phyloP scores from a whole-genome alignment of 768 basidiomycete species.

The Cystofilobasidium capitatum region DNA sequence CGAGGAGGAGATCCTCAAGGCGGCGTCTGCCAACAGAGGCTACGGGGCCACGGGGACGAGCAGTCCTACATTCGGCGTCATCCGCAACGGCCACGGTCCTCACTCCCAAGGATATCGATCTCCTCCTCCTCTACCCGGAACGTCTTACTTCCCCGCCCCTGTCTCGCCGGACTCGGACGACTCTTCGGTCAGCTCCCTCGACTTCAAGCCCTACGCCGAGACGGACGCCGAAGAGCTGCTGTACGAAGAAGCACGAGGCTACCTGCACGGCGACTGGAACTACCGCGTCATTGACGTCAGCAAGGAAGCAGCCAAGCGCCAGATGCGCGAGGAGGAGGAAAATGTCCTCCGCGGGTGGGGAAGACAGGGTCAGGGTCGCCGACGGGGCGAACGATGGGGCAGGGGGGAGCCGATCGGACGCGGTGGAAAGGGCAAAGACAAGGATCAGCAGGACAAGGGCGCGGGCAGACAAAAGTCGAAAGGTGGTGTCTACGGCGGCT shows the following conservation, averaged over 20 bases:
- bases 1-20: slow-evolving; percentile 3
- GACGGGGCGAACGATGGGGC: slow-evolving; percentile 28
- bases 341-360: slow-evolving; percentile 66
- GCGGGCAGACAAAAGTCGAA: slow-evolving; percentile 25
- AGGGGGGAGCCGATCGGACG: slow-evolving; percentile 21
- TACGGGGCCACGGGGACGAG: slow-evolving; percentile 11
- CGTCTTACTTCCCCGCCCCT: slow-evolving; percentile 39
- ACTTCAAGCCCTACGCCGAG: slow-evolving; percentile 2
- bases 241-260: slow-evolving; percentile 62
- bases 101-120: slow-evolving; percentile 14
- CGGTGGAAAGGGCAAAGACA: slow-evolving; percentile 52
- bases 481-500: slow-evolving; percentile 13
- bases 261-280: slow-evolving; percentile 71
- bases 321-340: slow-evolving; percentile 78
- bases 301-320: slow-evolving; percentile 44
- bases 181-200: slow-evolving; percentile 39
- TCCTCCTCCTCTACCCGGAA: background rate
- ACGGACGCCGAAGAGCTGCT: slow-evolving; percentile 49
- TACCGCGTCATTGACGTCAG: slow-evolving; percentile 32
- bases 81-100: slow-evolving; percentile 18
- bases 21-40: slow-evolving; percentile 6
- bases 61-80: background rate
- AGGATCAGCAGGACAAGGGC: slow-evolving; percentile 33
- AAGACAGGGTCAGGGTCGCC: slow-evolving; percentile 36
- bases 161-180: slow-evolving; percentile 62